Evolutionary conservation across 495 filamentous ascomycete genomes (phyloP).

Genomic region (Tuber umbilicatum): DNA sequence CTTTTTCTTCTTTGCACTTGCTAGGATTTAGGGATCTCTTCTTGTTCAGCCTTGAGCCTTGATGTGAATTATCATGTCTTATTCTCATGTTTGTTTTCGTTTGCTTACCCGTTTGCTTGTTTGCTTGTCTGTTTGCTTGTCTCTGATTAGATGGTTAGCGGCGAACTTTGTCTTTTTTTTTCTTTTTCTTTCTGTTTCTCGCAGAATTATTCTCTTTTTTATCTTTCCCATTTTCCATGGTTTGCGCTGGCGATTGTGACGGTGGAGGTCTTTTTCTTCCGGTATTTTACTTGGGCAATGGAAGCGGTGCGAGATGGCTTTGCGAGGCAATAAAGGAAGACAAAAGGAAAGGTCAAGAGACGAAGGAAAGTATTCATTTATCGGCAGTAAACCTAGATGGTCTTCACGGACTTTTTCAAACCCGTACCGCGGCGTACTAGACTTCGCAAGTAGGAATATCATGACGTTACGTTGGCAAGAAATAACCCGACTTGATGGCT

Average conservation of each 20-base stretch:
- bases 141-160: conserved; percentile 1
- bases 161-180: not conserved
- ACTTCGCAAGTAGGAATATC: not conserved
- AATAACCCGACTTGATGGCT: not conserved
- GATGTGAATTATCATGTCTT: not conserved
- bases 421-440: not conserved
- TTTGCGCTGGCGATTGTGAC: not conserved
- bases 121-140: not conserved
- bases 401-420: not conserved
- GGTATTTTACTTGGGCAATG: not conserved
- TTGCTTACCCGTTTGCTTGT: not conserved
- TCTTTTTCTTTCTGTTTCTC: not conserved
- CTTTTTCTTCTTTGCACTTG: not conserved
- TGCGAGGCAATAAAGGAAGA: not conserved
- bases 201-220: not conserved
- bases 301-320: not conserved
- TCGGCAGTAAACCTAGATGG: too few species aligned
- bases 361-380: too few species aligned
- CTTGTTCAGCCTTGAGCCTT: not conserved
- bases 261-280: not conserved
- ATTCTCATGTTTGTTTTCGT: not conserved
- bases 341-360: not conserved
- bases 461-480: not conserved
- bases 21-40: not conserved
- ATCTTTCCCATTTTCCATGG: not conserved